phyloP scores from a whole-genome alignment of 139 green algal species.

The Chlorella sorokiniana region DNA sequence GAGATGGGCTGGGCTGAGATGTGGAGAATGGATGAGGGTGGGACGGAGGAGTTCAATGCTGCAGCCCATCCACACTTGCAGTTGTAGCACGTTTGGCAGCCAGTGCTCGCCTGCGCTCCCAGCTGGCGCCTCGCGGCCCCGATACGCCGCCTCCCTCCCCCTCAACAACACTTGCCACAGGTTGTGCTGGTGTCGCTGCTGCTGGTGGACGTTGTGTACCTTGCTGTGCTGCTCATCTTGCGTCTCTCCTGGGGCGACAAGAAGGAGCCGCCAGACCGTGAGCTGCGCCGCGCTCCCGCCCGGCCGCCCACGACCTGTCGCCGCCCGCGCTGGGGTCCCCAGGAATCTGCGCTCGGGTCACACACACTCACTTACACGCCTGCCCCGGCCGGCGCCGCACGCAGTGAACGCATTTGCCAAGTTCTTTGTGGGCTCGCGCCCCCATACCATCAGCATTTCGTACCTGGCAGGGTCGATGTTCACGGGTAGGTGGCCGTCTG shows the following conservation, averaged over 20 bases:
- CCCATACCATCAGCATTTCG: neutral
- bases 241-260: conserved; percentile 3
- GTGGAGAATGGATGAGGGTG: neutral
- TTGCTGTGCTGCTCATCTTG: neutral
- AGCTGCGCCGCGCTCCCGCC: neutral
- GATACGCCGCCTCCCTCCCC: neutral
- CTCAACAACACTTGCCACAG: too few relatives aligned
- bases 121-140: neutral
- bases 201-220: neutral
- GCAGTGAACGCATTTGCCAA: neutral
- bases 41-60: too few relatives aligned
- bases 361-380: too few relatives aligned
- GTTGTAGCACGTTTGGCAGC: neutral
- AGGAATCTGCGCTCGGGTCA: too few relatives aligned
- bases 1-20: neutral
- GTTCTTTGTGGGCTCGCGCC: conserved; percentile 17
- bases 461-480: conserved; percentile 16
- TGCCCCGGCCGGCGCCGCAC: neutral
- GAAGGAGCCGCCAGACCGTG: neutral
- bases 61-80: neutral
- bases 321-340: neutral
- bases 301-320: neutral
- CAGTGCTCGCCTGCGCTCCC: neutral
- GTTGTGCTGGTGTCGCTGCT: neutral
- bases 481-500: neutral